Percentiles rank a stretch among this genome's conserved stretches.
Conservation (phyloP, 163 green algal genomes). For the Chlamydomonas reinhardtii region DNA sequence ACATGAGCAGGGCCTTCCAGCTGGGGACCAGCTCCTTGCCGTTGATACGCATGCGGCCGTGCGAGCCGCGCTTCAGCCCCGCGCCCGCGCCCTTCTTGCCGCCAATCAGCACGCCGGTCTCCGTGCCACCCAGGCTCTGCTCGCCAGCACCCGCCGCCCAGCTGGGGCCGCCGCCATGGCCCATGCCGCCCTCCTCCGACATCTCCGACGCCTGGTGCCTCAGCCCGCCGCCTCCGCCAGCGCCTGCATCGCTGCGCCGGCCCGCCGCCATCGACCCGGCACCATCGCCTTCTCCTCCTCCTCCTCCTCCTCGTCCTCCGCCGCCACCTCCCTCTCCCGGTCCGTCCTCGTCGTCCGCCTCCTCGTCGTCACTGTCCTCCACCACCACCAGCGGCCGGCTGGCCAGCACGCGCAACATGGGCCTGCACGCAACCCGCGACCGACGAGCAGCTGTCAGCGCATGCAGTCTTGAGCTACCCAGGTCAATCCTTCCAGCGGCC, state of each 20-base stretch:
- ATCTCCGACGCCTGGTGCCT: neutral
- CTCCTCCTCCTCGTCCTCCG: neutral
- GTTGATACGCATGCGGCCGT: constrained; percentile 24
- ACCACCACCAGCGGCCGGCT: constrained; percentile 13
- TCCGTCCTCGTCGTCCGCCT: neutral
- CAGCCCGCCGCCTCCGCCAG: neutral
- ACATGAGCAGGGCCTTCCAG: neutral
- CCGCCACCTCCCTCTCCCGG: too few species aligned
- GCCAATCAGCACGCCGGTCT: neutral
- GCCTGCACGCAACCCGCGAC: neutral
- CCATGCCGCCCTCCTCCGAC: neutral
- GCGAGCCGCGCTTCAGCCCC: neutral
- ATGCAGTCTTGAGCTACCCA: too few species aligned
- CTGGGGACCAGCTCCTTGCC: constrained; percentile 31
- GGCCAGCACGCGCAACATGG: constrained; percentile 45
- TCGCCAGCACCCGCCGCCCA: too few species aligned
- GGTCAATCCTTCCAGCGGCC: too few species aligned
- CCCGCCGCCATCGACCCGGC: neutral
- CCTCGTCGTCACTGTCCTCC: constrained; percentile 43
- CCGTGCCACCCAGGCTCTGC: neutral
- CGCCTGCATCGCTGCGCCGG: neutral
- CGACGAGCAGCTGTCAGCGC: too few species aligned
- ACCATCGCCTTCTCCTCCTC: neutral
- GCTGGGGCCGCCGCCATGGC: neutral
- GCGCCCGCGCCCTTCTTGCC: neutral